Evolutionary conservation across 2,329 filamentous ascomycete species (phyloP), one percentile per base, ranked within the genome.

Genomic region (Penicillium sp.): DNA sequence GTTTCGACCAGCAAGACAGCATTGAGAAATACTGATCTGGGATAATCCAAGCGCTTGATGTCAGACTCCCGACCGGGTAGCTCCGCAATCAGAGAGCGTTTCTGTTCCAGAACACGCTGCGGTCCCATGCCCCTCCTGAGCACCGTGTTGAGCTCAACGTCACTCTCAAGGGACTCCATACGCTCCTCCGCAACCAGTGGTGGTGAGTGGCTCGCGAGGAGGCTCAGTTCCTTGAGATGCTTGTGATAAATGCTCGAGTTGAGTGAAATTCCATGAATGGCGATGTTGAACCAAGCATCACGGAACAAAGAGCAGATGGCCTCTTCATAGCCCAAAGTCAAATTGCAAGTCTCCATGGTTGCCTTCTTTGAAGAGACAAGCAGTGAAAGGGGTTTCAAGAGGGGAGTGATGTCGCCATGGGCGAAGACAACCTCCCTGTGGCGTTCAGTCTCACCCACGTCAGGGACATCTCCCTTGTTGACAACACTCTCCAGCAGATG

Each of bases 231-330:
- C 60, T 89, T 85, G 54, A 88, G 78, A 70, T 96, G 88, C 67
- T 87, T 86, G 73, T 89, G 89, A 19, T 89, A 91, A 58, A 91
- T 86, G 17, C 89, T 85, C 0, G 92, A 94, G 17, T 86, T 85
- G 12, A 90, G 84, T 10, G 89, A 89, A 74, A 98, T 96, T 4
- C 93, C 95, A 75, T 99, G 95, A 0, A 97, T 91, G 24, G 93
- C 91, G 65, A 98, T 92, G 72, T 99, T 99, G 80, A 97, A 98
- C 95, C 95, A 99, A 5, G 92, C 92, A 82, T 99, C 93, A 56
- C 94, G 89, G 68, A 95, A 86, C 60, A 96, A 80, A 28, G 87
- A 86, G 64, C 91, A 85, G 8, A 88, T 86, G 61, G 94, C 88
- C 56, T 93, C 90, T 56, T 90, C 86, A 59, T 76, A 58, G 79